Evolutionary conservation across 345 rosid species (phyloP), one percentile per base, ranked within the genome.

Genomic region (Brassica rapa): DNA sequence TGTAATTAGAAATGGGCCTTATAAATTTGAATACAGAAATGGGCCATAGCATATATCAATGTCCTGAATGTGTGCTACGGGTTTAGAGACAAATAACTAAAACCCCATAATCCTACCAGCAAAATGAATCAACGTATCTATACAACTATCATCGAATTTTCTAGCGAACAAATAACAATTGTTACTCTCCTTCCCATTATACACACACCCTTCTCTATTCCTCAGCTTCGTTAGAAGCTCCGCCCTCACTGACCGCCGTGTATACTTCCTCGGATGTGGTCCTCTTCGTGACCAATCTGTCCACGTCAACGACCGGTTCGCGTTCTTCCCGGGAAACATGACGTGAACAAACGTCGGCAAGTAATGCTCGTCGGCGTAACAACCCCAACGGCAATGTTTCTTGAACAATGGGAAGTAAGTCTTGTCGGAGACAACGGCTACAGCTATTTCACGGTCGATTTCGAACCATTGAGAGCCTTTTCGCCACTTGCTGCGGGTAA

Each of bases 381-480:
- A 94, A 0, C 70, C 8, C 24, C 77, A 37, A 25, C 9, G 80
- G 81, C 98, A 92, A 43, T 72, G 62, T 51, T 37, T 80, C 49
- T 75, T 55, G 75, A 94, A 90, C 2, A 74, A 1, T 0, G 81
- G 77, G 60, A 84, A 79, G 78, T 88, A 94, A 15, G 21, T 84
- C 2, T 8, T 51, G 70, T 94, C 97, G 0, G 95, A 86, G 30
- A 92, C 85, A 0, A 88, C 87, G 3, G 88, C 88, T 0, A 81
- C 0, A 2, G 98, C 97, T 0, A 94, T 77, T 10, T 71, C 85
- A 2, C 97, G 88, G 67, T 94, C 87, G 62, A 90, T 82, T 65
- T 88, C 97, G 8, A 94, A 92, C 98, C 97, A 92, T 6, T 94
- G 98, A 1, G 98, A 88, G 4, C 97, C 98, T 77, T 94, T 92